Evolutionary conservation across 1,284 basidiomycete species (phyloP), one percentile per base, ranked within the genome.

Genomic region (Neolentinus lepideus): DNA sequence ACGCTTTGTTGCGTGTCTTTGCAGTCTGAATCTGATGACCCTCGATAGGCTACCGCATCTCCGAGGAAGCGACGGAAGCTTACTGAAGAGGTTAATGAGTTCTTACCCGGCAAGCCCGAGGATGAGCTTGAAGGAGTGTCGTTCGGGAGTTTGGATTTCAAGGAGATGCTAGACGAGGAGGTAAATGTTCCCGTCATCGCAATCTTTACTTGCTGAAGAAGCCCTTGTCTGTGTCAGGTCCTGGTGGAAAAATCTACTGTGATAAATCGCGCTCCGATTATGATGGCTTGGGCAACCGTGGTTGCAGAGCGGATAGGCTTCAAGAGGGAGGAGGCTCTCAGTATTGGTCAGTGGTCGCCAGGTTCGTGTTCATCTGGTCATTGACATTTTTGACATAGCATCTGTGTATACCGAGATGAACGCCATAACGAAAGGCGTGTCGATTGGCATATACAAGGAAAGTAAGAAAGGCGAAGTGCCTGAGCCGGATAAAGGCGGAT

Each of bases 401-500:
- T 89, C 90, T 51, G 92, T 89, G 33, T 98, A 95, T 68, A 96
- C 94, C 14, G 92, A 95, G 64, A 84, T 94, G 75, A 95, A 94
- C 60, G 91, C 92, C 1, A 75, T 90, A 53, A 77, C 86, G 26
- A 94, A 93, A 65, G 93, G 92, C 2, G 77, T 92, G 22, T 84
- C 85, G 27, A 75, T 95, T 19, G 92, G 94, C 2, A 80, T 94
- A 45, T 80, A 83, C 64, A 72, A 82, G 27, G 69, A 80, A 62
- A 71, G 72, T 22, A 84, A 77, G 58, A 75, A 75, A 56, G 75
- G 75, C 57, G 80, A 77, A 25, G 71, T 78, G 16, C 11, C 27
- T 54, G 80, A 85, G 53, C 80, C 82, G 2, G 69, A 67, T 10
- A 72, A 71, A 56, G 79, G 77, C 14, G 88, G 87, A 33, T 80